Evolutionary conservation across 2,329 filamentous ascomycete genomes (phyloP).

Genomic region (Colletotrichum viniferum): DNA sequence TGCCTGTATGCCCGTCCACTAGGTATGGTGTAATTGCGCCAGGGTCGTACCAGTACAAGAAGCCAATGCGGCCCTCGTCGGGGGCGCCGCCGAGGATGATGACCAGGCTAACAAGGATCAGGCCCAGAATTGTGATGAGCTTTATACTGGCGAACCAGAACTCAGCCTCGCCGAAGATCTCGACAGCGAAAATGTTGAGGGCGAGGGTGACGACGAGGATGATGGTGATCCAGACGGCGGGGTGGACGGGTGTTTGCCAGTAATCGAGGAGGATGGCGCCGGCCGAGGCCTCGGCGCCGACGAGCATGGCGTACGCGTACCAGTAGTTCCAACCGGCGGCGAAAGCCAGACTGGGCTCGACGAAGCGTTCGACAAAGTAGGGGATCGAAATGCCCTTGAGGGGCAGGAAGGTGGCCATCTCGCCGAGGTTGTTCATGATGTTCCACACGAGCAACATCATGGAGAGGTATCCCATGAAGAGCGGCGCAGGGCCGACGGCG

Average conservation of each 20-base stretch:
- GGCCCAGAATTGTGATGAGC: constrained; percentile 61
- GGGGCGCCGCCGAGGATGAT: constrained; percentile 62
- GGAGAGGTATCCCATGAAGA: constrained; percentile 71
- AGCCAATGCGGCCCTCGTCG: constrained; percentile 47
- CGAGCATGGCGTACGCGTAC: constrained; percentile 64
- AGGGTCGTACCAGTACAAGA: constrained; percentile 41
- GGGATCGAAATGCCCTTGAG: constrained; percentile 61
- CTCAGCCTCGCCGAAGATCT: constrained; percentile 64
- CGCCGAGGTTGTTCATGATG: constrained; percentile 59
- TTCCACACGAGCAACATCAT: constrained; percentile 60
- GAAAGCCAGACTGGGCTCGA: constrained; percentile 61
- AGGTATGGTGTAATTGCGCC: constrained; percentile 54
- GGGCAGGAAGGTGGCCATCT: constrained; percentile 60
- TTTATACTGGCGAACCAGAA: constrained; percentile 68
- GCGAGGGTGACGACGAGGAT: constrained; percentile 57
- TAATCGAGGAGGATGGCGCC: constrained; percentile 64
- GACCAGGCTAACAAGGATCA: constrained; percentile 60
- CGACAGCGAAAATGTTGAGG: constrained; percentile 62
- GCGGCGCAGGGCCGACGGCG: constrained; percentile 64
- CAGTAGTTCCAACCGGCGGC: constrained; percentile 66
- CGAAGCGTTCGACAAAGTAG: constrained; percentile 60
- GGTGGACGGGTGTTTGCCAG: constrained; percentile 57
- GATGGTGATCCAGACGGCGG: constrained; percentile 65
- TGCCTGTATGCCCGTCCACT: constrained; percentile 48
- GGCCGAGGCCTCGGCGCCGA: constrained; percentile 63